Percentiles rank a stretch among this genome's conserved stretches.
Conservation (phyloP, 768 basidiomycete genomes). For the Termitomyces sp. region DNA sequence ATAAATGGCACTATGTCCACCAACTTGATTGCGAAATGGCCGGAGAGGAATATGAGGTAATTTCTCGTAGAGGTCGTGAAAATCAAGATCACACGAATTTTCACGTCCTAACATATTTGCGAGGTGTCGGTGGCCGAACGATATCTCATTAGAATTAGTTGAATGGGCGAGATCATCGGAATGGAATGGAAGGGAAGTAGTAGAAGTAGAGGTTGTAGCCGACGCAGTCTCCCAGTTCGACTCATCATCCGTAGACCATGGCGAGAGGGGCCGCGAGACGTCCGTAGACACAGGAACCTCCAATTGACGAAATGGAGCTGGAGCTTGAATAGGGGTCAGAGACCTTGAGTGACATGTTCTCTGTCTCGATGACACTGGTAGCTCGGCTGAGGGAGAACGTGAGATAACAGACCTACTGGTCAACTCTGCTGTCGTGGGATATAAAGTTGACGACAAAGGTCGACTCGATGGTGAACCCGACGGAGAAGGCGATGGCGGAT, state of each 20-base stretch:
- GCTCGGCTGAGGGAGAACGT: slow-evolving; percentile 7
- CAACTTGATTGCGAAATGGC: slow-evolving; percentile 97
- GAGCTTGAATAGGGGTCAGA: slow-evolving; percentile 32
- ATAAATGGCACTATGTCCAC: slow-evolving; percentile 95
- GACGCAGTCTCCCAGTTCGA: slow-evolving; percentile 74
- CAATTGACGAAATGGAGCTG: slow-evolving; percentile 18
- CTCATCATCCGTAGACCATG: slow-evolving; percentile 76
- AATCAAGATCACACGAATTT: slow-evolving; percentile 28
- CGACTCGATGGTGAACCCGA: slow-evolving; percentile 39
- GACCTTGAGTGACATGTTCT: slow-evolving; percentile 26
- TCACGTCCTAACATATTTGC: neutral
- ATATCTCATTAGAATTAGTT: neutral
- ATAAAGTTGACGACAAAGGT: slow-evolving; percentile 14
- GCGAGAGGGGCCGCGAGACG: slow-evolving; percentile 37
- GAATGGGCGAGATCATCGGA: slow-evolving; percentile 11
- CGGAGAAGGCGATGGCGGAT: slow-evolving; percentile 51
- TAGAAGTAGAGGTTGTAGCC: slow-evolving; percentile 53
- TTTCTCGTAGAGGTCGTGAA: slow-evolving; percentile 41
- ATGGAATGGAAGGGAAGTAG: slow-evolving; percentile 37
- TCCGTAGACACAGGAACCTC: slow-evolving; percentile 26
- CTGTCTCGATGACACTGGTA: slow-evolving; percentile 18
- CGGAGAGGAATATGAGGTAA: slow-evolving; percentile 87
- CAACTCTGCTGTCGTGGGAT: slow-evolving; percentile 19
- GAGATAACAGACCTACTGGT: slow-evolving; percentile 1
- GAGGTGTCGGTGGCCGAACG: neutral